phyloP scores from a whole-genome alignment of 768 basidiomycete genomes.

The Candolleomyces eurysporus region DNA sequence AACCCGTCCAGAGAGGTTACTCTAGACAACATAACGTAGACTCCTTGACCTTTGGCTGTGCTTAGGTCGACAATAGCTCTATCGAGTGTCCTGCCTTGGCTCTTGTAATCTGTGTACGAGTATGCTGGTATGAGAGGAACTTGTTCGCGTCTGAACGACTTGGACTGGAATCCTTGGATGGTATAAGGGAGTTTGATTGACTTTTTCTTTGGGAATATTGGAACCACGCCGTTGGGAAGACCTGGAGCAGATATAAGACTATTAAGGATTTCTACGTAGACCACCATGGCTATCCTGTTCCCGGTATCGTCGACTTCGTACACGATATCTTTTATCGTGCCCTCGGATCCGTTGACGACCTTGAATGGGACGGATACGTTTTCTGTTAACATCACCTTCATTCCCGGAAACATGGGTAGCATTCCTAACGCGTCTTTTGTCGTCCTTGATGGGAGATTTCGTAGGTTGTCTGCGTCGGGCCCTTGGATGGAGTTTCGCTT shows the following conservation, averaged over 20 bases:
- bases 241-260: slow-evolving; percentile 1
- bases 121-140: slow-evolving; percentile 24
- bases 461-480: background rate
- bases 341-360: slow-evolving; percentile 18
- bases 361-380: slow-evolving; percentile 14
- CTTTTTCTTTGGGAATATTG: slow-evolving; percentile 1
- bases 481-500: background rate
- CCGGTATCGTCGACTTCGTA: slow-evolving; percentile 4
- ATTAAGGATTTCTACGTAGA: slow-evolving; percentile 5
- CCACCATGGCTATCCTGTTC: slow-evolving; percentile 2
- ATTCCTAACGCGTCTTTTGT: slow-evolving; percentile 11
- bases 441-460: slow-evolving; percentile 5
- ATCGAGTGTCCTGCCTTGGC: slow-evolving; percentile 22
- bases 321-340: slow-evolving; percentile 8
- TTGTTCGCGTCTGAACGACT: background rate
- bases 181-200: no score
- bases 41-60: slow-evolving; percentile 15
- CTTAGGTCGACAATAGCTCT: slow-evolving; percentile 22
- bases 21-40: slow-evolving; percentile 30
- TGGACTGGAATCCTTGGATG: background rate
- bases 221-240: slow-evolving; percentile 4
- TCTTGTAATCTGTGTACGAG: slow-evolving; percentile 25
- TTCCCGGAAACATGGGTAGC: slow-evolving; percentile 15
- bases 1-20: slow-evolving; percentile 18
- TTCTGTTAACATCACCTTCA: slow-evolving; percentile 19